These are phyloP conservation scores for Podaxis sp. DNA, from an alignment of 768 basidiomycete species.

Conservation along the genomic window DNA sequence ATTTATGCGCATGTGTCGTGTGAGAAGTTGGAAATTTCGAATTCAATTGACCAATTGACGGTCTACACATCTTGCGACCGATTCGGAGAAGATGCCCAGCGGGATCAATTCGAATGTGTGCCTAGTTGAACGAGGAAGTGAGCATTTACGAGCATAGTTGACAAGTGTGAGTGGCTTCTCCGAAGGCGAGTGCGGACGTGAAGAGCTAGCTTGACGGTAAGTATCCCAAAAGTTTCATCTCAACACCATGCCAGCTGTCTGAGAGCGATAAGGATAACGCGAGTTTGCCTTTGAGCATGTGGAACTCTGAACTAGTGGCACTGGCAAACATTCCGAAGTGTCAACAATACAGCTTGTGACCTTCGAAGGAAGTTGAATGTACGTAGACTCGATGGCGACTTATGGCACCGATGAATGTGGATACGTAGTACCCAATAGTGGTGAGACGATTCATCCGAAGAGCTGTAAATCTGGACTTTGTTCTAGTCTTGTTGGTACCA, in stretches of 20 bases:
- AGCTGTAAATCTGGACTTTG: not conserved
- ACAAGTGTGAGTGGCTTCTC: not conserved
- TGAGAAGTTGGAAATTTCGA: not conserved
- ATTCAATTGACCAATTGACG: not conserved
- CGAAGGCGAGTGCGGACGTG: not conserved
- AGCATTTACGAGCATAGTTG: not conserved
- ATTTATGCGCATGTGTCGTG: not conserved
- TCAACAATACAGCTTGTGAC: not conserved
- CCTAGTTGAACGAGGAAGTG: not conserved
- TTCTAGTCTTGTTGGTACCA: not conserved
- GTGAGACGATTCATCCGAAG: not conserved
- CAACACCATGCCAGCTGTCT: not conserved
- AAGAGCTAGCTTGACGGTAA: constrained; percentile 6
- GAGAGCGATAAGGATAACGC: not conserved
- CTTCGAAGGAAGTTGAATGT: not conserved
- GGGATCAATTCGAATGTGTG: not conserved
- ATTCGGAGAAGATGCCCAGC: not conserved
- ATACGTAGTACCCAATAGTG: not conserved
- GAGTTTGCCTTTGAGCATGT: not conserved
- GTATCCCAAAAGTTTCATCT: constrained; percentile 6
- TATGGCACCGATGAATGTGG: not conserved
- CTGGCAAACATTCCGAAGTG: not conserved
- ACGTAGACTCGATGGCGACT: not conserved
- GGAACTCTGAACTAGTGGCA: not conserved
- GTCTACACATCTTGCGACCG: not conserved